Conservation (phyloP, 192 early-diverging fungal genomes). For the Rhizoclosmatium sp. region DNA sequence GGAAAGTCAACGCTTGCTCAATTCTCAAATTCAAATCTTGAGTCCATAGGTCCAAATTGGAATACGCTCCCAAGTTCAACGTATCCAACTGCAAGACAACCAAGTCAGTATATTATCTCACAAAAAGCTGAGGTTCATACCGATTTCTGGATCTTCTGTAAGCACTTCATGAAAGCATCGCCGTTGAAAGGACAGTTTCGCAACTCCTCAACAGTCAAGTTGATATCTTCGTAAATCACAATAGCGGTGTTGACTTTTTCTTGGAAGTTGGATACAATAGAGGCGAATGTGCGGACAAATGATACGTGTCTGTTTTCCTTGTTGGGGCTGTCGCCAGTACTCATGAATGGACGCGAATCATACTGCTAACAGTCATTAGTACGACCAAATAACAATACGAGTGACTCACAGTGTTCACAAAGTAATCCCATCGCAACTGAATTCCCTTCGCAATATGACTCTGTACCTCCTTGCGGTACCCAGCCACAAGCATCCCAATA, state of each 20-base stretch:
- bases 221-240: constrained; percentile 82
- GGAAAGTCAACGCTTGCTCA: constrained; percentile 74
- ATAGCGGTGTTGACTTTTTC: constrained; percentile 92
- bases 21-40: constrained; percentile 79
- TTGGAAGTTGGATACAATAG: constrained; percentile 89
- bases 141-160: constrained; percentile 87
- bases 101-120: constrained; percentile 3
- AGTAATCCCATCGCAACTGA: constrained; percentile 91
- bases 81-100: constrained; percentile 72
- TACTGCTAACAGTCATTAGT: constrained; percentile 33
- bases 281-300: constrained; percentile 96
- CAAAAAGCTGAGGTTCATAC: constrained; percentile 41
- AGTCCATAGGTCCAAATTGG: constrained; percentile 94
- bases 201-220: constrained; percentile 82
- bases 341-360: constrained; percentile 58
- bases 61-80: constrained; percentile 92
- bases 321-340: constrained; percentile 54
- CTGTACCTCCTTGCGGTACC: constrained; percentile 96
- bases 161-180: constrained; percentile 68
- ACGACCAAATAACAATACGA: constrained; percentile 2
- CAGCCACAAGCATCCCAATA: constrained; percentile 83
- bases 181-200: constrained; percentile 78
- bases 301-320: constrained; percentile 87
- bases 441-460: constrained; percentile 78
- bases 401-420: constrained; percentile 71